Evolutionary conservation across 306 rosid species (phyloP).

Genomic region (Prosopis cineraria): DNA sequence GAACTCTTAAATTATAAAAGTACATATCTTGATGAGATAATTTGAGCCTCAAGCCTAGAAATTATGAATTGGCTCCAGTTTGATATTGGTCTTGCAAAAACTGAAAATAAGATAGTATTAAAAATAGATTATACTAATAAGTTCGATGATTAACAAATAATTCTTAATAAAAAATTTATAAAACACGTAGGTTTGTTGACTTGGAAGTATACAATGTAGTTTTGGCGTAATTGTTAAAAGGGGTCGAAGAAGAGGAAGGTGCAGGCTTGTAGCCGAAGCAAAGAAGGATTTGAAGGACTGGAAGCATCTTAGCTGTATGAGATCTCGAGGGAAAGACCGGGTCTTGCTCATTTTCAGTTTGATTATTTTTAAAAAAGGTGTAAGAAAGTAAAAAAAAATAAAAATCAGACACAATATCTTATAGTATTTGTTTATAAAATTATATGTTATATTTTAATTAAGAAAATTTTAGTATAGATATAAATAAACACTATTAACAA

Average conservation of each 20-base stretch:
- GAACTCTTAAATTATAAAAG: not conserved
- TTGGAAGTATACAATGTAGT: too few species aligned
- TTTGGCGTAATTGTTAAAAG: too few species aligned
- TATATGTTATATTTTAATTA: not conserved
- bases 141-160: too few species aligned
- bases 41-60: not conserved
- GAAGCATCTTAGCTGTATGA: not conserved
- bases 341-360: too few species aligned
- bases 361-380: too few species aligned
- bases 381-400: not conserved
- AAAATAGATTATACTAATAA: too few species aligned
- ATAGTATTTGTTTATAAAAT: not conserved
- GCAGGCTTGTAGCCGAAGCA: conserved; percentile 60
- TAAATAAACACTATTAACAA: not conserved
- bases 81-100: too few species aligned
- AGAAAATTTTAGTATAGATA: not conserved
- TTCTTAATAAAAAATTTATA: too few species aligned
- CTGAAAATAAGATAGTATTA: too few species aligned
- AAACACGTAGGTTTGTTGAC: too few species aligned
- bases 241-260: not conserved
- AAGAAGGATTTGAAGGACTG: conserved; percentile 2
- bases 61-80: not conserved
- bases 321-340: not conserved
- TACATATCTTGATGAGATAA: not conserved
- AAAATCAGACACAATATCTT: not conserved